Evolutionary conservation across 1,284 basidiomycete species (phyloP).

Genomic region (Leccinum subrobustum): DNA sequence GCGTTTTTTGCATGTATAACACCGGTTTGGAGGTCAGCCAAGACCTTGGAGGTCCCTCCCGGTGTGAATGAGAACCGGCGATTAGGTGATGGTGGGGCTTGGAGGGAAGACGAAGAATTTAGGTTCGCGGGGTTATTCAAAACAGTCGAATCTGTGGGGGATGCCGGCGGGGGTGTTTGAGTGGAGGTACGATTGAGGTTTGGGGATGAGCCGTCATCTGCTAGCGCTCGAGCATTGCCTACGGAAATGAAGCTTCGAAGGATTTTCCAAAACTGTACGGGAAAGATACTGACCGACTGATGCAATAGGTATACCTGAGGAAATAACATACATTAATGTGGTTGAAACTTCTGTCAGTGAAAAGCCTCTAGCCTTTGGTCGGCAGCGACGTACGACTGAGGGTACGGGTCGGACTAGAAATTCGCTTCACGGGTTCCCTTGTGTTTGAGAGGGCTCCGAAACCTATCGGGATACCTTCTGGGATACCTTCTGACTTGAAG

Average conservation of each 20-base stretch:
- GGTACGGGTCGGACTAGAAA: conserved; percentile 70
- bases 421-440: conserved; percentile 48
- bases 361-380: conserved; percentile 26
- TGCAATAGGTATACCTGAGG: conserved; percentile 75
- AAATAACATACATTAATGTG: conserved; percentile 21
- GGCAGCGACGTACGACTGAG: conserved; percentile 65
- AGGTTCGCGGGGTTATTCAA: conserved; percentile 18
- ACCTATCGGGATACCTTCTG: conserved; percentile 67
- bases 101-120: conserved; percentile 29
- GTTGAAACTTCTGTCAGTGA: conserved; percentile 29
- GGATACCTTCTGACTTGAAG: conserved; percentile 53
- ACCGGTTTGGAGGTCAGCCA: conserved; percentile 79
- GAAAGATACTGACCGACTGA: conserved; percentile 62
- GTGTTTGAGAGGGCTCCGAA: conserved; percentile 43
- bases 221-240: conserved; percentile 80
- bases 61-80: conserved; percentile 65
- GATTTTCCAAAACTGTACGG: conserved; percentile 7
- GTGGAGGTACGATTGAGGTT: conserved; percentile 33
- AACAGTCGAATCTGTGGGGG: conserved; percentile 33
- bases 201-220: conserved; percentile 60
- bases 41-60: conserved; percentile 76
- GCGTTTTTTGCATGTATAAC: conserved; percentile 78
- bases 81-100: conserved; percentile 45
- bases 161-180: conserved; percentile 27
- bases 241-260: conserved; percentile 28